Evolutionary conservation across 352 stramenopile species (phyloP).

Genomic region (Globisporangium heterothallicum): DNA sequence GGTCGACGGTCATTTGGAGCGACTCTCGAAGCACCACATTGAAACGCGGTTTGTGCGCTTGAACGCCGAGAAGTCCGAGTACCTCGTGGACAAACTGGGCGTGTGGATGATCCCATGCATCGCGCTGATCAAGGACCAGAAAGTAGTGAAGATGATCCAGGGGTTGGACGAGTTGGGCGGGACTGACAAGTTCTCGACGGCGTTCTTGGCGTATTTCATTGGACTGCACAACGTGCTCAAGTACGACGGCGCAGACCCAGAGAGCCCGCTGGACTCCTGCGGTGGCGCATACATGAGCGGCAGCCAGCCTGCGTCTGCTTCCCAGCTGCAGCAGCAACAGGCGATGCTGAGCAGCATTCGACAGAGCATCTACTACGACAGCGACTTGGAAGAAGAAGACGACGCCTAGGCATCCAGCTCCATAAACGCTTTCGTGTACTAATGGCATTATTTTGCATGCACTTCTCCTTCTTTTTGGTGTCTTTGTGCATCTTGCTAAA

Average conservation of each 20-base stretch:
- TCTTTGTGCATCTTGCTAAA: too few relatives aligned
- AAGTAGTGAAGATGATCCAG: slow-evolving; percentile 94
- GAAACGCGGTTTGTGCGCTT: slow-evolving; percentile 96
- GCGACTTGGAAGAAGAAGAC: slow-evolving; percentile 76
- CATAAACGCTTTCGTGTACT: not conserved
- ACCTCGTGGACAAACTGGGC: slow-evolving; percentile 94
- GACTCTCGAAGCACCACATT: slow-evolving; percentile 88
- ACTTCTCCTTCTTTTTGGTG: too few relatives aligned
- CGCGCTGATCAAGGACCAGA: slow-evolving; percentile 93
- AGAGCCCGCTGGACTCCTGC: slow-evolving; percentile 58
- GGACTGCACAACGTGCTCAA: slow-evolving; percentile 93
- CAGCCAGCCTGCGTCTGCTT: slow-evolving; percentile 28
- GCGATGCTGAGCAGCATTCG: slow-evolving; percentile 60
- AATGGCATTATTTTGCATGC: too few relatives aligned
- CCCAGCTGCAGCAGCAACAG: slow-evolving; percentile 39
- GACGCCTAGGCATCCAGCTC: slow-evolving; percentile 23
- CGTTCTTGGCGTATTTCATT: slow-evolving; percentile 91
- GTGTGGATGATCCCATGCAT: slow-evolving; percentile 96
- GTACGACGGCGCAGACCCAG: slow-evolving; percentile 89
- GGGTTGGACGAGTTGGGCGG: slow-evolving; percentile 95
- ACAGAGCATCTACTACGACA: slow-evolving; percentile 84
- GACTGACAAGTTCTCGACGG: slow-evolving; percentile 90
- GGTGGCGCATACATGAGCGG: slow-evolving; percentile 40
- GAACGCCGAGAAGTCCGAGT: slow-evolving; percentile 95
- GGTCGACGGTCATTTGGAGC: slow-evolving; percentile 90